A percentile compares a stretch with the other conserved stretches of the same genome.
Conservation (phyloP, 2,329 filamentous ascomycete genomes). For the Pseudogymnoascus sp. region DNA sequence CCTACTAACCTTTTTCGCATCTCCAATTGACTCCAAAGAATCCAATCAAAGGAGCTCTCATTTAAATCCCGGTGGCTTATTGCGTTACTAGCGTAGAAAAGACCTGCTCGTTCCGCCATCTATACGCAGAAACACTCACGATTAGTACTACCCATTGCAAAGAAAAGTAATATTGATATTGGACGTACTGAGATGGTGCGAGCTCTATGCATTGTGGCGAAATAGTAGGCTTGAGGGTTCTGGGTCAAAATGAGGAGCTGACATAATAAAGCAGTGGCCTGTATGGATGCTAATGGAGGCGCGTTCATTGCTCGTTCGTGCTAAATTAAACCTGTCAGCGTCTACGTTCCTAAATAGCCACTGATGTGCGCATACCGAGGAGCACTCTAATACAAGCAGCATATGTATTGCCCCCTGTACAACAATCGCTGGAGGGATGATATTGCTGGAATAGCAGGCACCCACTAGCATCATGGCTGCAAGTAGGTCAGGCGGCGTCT, state of each 20-base stretch:
- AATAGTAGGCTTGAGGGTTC: background rate
- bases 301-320: background rate
- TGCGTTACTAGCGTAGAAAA: background rate
- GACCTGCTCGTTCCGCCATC: background rate
- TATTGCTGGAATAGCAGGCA: background rate
- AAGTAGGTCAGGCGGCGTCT: background rate
- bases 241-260: constrained; percentile 2
- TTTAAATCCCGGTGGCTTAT: background rate
- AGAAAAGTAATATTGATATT: background rate
- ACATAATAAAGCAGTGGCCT: background rate
- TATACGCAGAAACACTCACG: background rate
- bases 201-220: background rate
- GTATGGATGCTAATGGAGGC: background rate
- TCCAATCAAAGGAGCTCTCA: background rate
- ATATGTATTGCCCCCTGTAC: constrained; percentile 1
- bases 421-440: background rate
- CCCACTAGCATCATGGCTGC: background rate
- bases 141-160: background rate
- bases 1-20: background rate
- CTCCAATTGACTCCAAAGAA: background rate
- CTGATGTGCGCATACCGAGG: background rate
- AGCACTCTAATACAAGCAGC: background rate
- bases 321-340: background rate
- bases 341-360: background rate
- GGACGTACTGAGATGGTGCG: background rate